Conservation (phyloP, 1,284 basidiomycete genomes). For the Microbotryomycetes sp. region DNA sequence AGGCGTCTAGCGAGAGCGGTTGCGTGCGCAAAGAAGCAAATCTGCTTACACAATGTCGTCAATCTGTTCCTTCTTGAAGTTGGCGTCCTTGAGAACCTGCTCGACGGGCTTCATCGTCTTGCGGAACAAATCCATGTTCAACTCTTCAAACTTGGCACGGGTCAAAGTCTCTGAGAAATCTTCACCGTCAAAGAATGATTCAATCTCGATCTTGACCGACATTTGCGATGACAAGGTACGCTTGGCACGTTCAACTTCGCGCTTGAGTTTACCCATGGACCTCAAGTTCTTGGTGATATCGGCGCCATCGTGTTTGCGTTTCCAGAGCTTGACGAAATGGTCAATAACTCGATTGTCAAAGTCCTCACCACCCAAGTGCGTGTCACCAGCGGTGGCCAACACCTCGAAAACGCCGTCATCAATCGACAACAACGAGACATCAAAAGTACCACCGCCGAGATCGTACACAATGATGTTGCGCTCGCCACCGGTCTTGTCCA, state of each 20-base stretch:
- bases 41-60: constrained; percentile 59
- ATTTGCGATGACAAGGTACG: constrained; percentile 80
- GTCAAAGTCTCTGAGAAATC: constrained; percentile 97
- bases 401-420: constrained; percentile 96
- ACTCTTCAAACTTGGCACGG: constrained; percentile 96
- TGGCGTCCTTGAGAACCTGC: constrained; percentile 95
- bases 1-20: not conserved
- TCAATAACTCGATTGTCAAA: constrained; percentile 96
- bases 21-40: no score
- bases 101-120: constrained; percentile 99
- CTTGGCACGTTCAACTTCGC: constrained; percentile 98
- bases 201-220: constrained; percentile 65
- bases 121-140: constrained; percentile 97
- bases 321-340: constrained; percentile 85
- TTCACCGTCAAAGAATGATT: constrained; percentile 85
- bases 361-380: constrained; percentile 98
- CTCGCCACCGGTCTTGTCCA: constrained; percentile 86
- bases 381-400: constrained; percentile 95
- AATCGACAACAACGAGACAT: constrained; percentile 95
- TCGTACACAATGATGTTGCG: constrained; percentile 97
- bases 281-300: constrained; percentile 64
- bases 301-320: constrained; percentile 73
- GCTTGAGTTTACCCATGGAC: constrained; percentile 93
- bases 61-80: constrained; percentile 94
- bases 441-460: constrained; percentile 96